Evolutionary conservation across 441 rosid species (phyloP).

Genomic region (Erysimum cheiri): DNA sequence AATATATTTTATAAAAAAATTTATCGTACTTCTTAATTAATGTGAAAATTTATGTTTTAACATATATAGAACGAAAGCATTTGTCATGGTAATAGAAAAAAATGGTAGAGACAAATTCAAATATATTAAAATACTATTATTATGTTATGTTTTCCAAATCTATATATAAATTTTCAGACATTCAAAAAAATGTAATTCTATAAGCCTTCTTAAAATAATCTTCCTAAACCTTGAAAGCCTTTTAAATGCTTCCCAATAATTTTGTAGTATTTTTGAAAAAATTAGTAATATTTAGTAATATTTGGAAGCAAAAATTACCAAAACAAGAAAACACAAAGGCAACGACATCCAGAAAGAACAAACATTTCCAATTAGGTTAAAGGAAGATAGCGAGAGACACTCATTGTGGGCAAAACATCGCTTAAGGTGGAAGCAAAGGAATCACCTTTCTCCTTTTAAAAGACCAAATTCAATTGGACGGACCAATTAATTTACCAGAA

Average conservation of each 20-base stretch:
- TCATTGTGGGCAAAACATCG: slow-evolving; percentile 53
- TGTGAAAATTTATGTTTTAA: too few species aligned
- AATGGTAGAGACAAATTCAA: not conserved
- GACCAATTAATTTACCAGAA: slow-evolving; percentile 36
- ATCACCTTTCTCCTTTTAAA: slow-evolving; percentile 46
- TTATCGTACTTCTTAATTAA: too few species aligned
- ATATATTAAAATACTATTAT: not conserved
- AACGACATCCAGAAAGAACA: slow-evolving; percentile 26
- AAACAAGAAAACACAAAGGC: slow-evolving; percentile 17
- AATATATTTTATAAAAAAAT: too few species aligned
- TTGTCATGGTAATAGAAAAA: too few species aligned
- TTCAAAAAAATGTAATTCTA: not conserved
- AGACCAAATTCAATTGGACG: slow-evolving; percentile 53
- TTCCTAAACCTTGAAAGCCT: not conserved
- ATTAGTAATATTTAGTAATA: not conserved
- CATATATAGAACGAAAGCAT: too few species aligned
- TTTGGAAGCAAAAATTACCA: slow-evolving; percentile 5
- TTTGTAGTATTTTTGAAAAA: not conserved
- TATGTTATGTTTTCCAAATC: not conserved
- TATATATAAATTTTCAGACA: not conserved
- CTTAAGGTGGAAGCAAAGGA: slow-evolving; percentile 69
- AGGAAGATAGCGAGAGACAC: slow-evolving; percentile 47
- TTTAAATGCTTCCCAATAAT: not conserved
- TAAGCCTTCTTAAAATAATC: not conserved
- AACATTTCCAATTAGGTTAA: slow-evolving; percentile 50